Conservation (phyloP, 306 rosid genomes). For the Lathyrus tuberosus region DNA sequence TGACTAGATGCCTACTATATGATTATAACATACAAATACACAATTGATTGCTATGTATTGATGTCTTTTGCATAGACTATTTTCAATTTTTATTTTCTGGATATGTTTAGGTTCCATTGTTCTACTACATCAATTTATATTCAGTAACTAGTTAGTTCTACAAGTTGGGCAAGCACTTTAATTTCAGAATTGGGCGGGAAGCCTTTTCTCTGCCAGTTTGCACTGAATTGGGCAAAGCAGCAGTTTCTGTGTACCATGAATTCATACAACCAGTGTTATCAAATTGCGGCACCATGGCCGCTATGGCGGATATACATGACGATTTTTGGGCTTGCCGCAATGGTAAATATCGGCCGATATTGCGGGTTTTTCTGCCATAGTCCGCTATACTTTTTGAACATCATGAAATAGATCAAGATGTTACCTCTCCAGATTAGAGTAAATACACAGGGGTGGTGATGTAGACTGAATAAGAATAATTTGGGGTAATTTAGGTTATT, state of each 20-base stretch:
- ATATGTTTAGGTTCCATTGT: conserved; percentile 8
- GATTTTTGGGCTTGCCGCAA: no score
- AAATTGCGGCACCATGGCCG: no score
- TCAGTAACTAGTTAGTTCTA: conserved; percentile 4
- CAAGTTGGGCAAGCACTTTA: not conserved
- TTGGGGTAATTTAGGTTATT: no score
- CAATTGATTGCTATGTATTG: conserved; percentile 5
- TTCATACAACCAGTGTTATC: not conserved
- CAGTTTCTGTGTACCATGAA: conserved; percentile 4
- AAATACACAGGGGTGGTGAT: no score
- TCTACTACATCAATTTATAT: conserved; percentile 26
- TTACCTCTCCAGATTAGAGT: no score
- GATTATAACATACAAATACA: conserved; percentile 22
- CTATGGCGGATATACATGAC: no score
- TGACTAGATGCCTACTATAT: conserved; percentile 12
- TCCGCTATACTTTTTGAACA: no score
- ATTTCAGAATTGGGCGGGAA: not conserved
- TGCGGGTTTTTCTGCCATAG: no score
- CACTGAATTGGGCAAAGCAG: conserved; percentile 13
- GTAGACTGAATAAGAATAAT: no score
- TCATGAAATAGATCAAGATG: no score
- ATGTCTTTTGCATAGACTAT: conserved; percentile 16
- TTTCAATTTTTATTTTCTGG: conserved; percentile 4
- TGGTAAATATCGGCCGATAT: no score
- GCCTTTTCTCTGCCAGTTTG: conserved; percentile 5